phyloP scores from a whole-genome alignment of 2,329 filamentous ascomycete genomes.

The Clarireedia monteithiana region DNA sequence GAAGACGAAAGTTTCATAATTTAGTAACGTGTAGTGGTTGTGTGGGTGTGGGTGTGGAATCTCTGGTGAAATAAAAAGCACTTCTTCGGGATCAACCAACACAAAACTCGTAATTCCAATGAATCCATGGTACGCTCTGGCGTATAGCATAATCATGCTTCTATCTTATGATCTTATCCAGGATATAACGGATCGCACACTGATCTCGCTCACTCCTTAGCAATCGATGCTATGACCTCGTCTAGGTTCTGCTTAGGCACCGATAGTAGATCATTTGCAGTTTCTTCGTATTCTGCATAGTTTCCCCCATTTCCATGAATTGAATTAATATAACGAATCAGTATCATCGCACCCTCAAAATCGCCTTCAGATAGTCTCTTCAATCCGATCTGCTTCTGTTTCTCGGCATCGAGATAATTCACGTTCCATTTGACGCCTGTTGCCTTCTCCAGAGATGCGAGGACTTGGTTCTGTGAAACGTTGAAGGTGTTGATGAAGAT shows the following conservation, averaged over 20 bases:
- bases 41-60: too few relatives aligned
- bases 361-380: slow-evolving; percentile 10
- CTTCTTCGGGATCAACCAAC: too few relatives aligned
- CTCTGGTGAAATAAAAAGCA: too few relatives aligned
- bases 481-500: slow-evolving; percentile 1
- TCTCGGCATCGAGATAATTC: background rate
- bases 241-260: slow-evolving; percentile 27
- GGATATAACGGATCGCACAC: too few relatives aligned
- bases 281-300: slow-evolving; percentile 30
- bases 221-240: slow-evolving; percentile 18
- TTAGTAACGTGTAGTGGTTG: too few relatives aligned
- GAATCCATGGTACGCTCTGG: too few relatives aligned
- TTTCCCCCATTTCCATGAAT: slow-evolving; percentile 24
- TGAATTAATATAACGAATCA: slow-evolving; percentile 5
- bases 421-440: background rate
- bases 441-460: background rate
- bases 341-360: background rate
- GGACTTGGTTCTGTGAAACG: background rate
- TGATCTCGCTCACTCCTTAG: background rate
- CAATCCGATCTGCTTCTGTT: background rate
- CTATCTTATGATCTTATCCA: too few relatives aligned
- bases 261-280: slow-evolving; percentile 23
- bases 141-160: too few relatives aligned
- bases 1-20: too few relatives aligned
- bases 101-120: too few relatives aligned